phyloP scores from a whole-genome alignment of 2,329 filamentous ascomycete genomes.

The Sporothrix pallida region DNA sequence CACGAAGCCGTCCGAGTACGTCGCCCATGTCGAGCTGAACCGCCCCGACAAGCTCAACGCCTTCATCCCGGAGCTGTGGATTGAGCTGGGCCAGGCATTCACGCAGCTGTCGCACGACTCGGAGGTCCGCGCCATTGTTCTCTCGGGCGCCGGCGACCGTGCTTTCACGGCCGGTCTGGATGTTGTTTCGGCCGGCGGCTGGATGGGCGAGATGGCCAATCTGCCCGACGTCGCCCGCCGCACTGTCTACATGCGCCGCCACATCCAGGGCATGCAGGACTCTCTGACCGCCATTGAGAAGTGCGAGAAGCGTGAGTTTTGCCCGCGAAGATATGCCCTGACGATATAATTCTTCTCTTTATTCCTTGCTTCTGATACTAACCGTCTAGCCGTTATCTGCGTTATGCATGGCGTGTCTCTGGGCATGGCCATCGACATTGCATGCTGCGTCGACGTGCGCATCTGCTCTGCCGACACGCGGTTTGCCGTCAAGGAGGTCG shows the following conservation, averaged over 20 bases:
- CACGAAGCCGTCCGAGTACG: constrained; percentile 71
- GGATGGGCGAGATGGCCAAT: constrained; percentile 56
- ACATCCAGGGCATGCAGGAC: constrained; percentile 80
- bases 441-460: constrained; percentile 72
- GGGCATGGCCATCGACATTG: constrained; percentile 78
- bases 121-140: constrained; percentile 74
- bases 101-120: constrained; percentile 71
- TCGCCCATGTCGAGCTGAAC: constrained; percentile 93
- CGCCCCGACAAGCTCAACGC: constrained; percentile 85
- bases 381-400: constrained; percentile 71
- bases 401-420: constrained; percentile 79
- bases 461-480: constrained; percentile 64
- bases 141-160: constrained; percentile 80
- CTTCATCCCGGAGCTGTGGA: constrained; percentile 85
- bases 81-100: constrained; percentile 77
- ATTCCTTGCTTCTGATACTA: neutral
- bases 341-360: neutral
- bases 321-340: neutral
- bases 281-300: constrained; percentile 77
- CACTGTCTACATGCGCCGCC: constrained; percentile 65
- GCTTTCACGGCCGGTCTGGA: constrained; percentile 90
- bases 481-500: constrained; percentile 79
- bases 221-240: constrained; percentile 67
- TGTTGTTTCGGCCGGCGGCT: constrained; percentile 70
- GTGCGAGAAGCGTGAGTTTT: constrained; percentile 79